These are phyloP conservation scores for Vigna trinervia DNA, from an alignment of 306 rosid species.

Conservation along the genomic window DNA sequence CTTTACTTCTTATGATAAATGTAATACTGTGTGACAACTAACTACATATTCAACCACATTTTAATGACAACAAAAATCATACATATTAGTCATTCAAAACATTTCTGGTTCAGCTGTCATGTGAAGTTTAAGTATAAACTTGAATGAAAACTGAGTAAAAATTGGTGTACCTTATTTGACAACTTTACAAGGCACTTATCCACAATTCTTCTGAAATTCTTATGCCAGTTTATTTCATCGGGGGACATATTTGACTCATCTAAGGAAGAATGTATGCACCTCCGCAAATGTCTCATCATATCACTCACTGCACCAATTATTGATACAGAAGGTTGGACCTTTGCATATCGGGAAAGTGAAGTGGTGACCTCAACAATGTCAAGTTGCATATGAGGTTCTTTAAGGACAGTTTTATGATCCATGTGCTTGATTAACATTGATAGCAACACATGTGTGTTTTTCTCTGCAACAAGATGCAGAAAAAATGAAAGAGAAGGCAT, in stretches of 20 bases:
- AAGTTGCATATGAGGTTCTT: constrained; percentile 78
- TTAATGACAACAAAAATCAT: constrained; percentile 29
- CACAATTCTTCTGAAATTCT: constrained; percentile 71
- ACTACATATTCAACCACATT: constrained; percentile 7
- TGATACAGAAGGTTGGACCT: constrained; percentile 77
- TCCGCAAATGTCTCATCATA: constrained; percentile 87
- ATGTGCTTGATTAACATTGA: constrained; percentile 89
- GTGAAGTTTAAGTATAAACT: constrained; percentile 26
- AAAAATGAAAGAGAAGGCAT: constrained; percentile 25
- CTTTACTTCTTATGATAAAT: constrained; percentile 7
- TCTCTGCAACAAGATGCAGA: constrained; percentile 61
- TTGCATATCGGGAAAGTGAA: constrained; percentile 74
- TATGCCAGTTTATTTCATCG: constrained; percentile 70
- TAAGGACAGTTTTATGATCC: constrained; percentile 84
- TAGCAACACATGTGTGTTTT: constrained; percentile 79
- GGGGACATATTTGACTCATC: constrained; percentile 62
- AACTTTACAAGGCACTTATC: constrained; percentile 87
- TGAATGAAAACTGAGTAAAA: constrained; percentile 30
- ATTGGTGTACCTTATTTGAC: constrained; percentile 69
- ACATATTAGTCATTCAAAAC: constrained; percentile 5
- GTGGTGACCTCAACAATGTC: constrained; percentile 83
- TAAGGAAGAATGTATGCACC: constrained; percentile 73
- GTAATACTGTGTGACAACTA: constrained; percentile 15
- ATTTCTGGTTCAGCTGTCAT: constrained; percentile 34
- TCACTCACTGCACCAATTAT: constrained; percentile 78